Conservation (phyloP, 108 stramenopile genomes). For the Cylindrotheca fusiformis region DNA sequence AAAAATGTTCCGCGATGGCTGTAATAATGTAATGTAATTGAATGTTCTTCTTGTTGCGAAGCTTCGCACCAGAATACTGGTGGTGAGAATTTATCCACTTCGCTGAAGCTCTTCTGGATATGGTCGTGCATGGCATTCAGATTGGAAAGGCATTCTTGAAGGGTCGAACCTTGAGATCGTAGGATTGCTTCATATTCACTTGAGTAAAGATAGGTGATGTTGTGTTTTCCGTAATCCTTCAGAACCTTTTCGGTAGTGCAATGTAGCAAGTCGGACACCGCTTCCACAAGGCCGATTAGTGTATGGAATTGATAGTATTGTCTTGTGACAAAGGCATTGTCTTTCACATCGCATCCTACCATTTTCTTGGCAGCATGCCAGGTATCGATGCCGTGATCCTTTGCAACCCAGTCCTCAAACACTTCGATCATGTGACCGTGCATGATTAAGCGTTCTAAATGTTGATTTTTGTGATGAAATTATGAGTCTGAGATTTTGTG, state of each 20-base stretch:
- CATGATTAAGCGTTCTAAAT: background rate
- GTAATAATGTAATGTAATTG: slow-evolving; percentile 39
- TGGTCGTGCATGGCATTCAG: slow-evolving; percentile 45
- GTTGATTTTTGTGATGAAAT: background rate
- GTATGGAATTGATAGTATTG: slow-evolving; percentile 23
- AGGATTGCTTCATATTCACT: slow-evolving; percentile 41
- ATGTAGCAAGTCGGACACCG: slow-evolving; percentile 26
- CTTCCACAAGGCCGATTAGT: slow-evolving; percentile 31
- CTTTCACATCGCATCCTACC: slow-evolving; percentile 32
- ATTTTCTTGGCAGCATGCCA: slow-evolving; percentile 50
- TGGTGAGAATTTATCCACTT: slow-evolving; percentile 16
- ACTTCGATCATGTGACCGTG: slow-evolving; percentile 21
- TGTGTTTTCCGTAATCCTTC: slow-evolving; percentile 22
- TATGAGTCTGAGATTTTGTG: too few relatives aligned
- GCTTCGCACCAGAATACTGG: slow-evolving; percentile 51
- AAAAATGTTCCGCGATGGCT: slow-evolving; percentile 22
- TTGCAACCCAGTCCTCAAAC: slow-evolving; percentile 35
- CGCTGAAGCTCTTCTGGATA: slow-evolving; percentile 34
- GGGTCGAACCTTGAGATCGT: slow-evolving; percentile 35
- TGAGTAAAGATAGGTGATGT: slow-evolving; percentile 26
- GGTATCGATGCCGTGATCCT: slow-evolving; percentile 37
- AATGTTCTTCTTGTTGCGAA: slow-evolving; percentile 15
- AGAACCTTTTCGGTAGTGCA: slow-evolving; percentile 6
- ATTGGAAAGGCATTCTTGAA: slow-evolving; percentile 35
- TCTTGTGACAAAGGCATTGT: slow-evolving; percentile 29